Evolutionary conservation across 176 grass and related monocot genomes (phyloP).

Genomic region (Thinopyrum elongatum): DNA sequence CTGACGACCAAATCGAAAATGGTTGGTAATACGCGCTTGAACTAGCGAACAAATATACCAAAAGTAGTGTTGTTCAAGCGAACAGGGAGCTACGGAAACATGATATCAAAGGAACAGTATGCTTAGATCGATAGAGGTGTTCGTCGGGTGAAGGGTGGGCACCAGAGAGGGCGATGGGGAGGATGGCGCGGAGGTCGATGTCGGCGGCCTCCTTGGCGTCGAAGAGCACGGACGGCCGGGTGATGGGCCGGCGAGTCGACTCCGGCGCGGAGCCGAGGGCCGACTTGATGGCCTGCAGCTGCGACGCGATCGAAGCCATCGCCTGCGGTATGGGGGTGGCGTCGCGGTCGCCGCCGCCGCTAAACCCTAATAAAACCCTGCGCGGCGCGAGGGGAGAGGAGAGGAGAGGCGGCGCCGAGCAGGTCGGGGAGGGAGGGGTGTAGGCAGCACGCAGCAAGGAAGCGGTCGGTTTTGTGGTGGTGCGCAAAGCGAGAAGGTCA

Average conservation of each 20-base stretch:
- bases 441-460: neutral
- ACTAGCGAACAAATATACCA: neutral
- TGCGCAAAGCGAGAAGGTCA: neutral
- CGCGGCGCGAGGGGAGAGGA: neutral
- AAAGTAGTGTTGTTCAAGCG: neutral
- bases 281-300: constrained; percentile 88
- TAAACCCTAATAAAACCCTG: constrained; percentile 69
- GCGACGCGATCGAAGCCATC: constrained; percentile 61
- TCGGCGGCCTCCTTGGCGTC: constrained; percentile 72
- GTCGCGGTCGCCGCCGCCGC: neutral
- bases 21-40: neutral
- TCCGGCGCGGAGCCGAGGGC: constrained; percentile 39
- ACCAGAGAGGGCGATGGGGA: constrained; percentile 82
- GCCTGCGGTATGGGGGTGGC: neutral
- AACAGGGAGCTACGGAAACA: neutral
- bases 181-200: constrained; percentile 69
- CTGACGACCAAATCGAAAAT: neutral
- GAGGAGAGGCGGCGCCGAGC: neutral
- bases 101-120: neutral
- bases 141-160: neutral
- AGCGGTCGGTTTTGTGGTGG: neutral
- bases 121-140: neutral
- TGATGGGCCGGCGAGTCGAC: constrained; percentile 41
- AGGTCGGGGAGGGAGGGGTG: neutral
- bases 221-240: constrained; percentile 75